Conservation (phyloP, 495 filamentous ascomycete genomes). For the Sporormia fimetaria region DNA sequence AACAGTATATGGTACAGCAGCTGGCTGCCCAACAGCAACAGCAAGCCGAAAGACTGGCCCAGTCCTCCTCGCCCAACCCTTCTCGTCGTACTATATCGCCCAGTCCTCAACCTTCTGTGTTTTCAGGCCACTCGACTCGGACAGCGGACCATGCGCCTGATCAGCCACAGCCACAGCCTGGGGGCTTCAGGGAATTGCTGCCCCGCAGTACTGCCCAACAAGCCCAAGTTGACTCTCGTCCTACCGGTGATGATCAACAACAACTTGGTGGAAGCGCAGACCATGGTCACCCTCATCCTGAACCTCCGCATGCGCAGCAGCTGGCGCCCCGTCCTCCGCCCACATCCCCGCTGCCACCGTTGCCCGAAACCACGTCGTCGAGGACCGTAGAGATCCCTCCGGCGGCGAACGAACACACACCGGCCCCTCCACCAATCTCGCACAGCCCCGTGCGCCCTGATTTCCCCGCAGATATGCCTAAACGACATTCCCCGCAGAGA, state of each 20-base stretch:
- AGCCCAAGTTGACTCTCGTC: too few species aligned
- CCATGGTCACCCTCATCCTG: too few species aligned
- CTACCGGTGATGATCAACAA: too few species aligned
- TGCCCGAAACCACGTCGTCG: slow-evolving; percentile 5
- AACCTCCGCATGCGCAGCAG: too few species aligned
- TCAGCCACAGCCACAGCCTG: slow-evolving; percentile 4
- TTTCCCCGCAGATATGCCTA: neutral
- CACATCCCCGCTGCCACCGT: slow-evolving; percentile 22
- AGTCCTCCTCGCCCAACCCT: slow-evolving; percentile 16
- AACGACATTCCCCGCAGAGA: neutral
- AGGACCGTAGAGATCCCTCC: slow-evolving; percentile 15
- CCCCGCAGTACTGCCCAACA: too few species aligned
- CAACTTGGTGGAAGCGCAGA: too few species aligned
- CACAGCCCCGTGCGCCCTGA: slow-evolving; percentile 10
- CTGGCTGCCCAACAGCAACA: slow-evolving; percentile 18
- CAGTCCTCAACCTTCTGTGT: slow-evolving; percentile 9
- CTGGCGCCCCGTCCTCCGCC: too few species aligned
- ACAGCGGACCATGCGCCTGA: neutral
- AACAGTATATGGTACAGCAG: slow-evolving; percentile 21
- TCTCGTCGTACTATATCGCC: slow-evolving; percentile 12
- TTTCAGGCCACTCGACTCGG: neutral
- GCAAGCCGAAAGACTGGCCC: slow-evolving; percentile 6
- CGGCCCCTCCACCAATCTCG: slow-evolving; percentile 18
- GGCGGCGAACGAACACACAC: slow-evolving; percentile 11
- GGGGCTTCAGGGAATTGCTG: too few species aligned